Evolutionary conservation across 805 yeast species (phyloP).

Genomic region (Millerozyma acaciae): DNA sequence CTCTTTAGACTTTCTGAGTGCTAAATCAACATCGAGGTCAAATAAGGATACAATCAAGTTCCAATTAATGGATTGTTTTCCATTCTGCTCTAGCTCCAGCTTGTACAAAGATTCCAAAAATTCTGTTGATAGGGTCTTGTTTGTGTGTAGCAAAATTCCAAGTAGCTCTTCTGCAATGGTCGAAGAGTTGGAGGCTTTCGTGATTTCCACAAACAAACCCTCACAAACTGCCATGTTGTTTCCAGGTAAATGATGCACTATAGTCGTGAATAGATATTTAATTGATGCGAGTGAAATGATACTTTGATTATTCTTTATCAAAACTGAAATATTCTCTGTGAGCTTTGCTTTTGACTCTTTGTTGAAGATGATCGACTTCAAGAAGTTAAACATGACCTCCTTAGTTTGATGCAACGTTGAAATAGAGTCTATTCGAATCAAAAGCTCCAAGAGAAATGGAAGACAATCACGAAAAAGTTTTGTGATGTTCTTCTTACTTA

Average conservation of each 20-base stretch:
- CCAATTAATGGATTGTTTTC: conserved; percentile 33
- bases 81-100: conserved; percentile 16
- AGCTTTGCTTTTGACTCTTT: conserved; percentile 15
- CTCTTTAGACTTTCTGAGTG: conserved; percentile 39
- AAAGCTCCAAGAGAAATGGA: conserved; percentile 11
- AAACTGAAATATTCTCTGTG: conserved; percentile 23
- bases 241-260: conserved; percentile 25
- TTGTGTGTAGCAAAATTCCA: conserved; percentile 43
- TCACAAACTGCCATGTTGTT: conserved; percentile 44
- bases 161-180: conserved; percentile 41
- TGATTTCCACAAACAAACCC: conserved; percentile 41
- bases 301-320: conserved; percentile 19
- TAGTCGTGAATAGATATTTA: conserved; percentile 19
- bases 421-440: background rate
- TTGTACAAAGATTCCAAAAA: conserved; percentile 45
- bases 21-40: conserved; percentile 55
- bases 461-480: conserved; percentile 25
- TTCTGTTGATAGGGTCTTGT: conserved; percentile 50
- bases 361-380: conserved; percentile 11
- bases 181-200: conserved; percentile 27
- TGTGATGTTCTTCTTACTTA: conserved; percentile 27
- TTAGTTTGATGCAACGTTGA: background rate
- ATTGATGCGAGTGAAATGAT: conserved; percentile 10
- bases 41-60: conserved; percentile 44
- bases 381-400: conserved; percentile 1